A percentile compares a stretch with the other conserved stretches of the same genome.
phyloP scores from a whole-genome alignment of 1,284 basidiomycete species.

The Xerocomus minutiporus region DNA sequence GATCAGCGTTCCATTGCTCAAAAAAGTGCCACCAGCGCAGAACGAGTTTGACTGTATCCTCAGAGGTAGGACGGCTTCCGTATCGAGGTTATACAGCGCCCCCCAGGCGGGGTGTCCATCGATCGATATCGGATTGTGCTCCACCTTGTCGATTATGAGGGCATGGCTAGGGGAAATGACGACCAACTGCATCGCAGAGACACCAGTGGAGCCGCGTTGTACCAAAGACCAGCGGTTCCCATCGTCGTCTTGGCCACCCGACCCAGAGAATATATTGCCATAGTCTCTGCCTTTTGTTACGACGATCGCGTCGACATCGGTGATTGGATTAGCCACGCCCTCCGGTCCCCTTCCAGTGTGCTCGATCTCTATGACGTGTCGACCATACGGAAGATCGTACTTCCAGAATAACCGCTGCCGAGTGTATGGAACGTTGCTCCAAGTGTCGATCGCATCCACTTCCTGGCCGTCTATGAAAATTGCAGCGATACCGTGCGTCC shows the following conservation, averaged over 20 bases:
- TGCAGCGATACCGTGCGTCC: slow-evolving; percentile 48
- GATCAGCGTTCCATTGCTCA: slow-evolving; percentile 70
- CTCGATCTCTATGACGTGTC: slow-evolving; percentile 61
- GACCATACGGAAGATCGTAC: slow-evolving; percentile 47
- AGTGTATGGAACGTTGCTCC: slow-evolving; percentile 37
- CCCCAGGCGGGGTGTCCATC: slow-evolving; percentile 77
- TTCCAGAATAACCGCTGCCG: slow-evolving; percentile 67
- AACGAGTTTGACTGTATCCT: slow-evolving; percentile 78
- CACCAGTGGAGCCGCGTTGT: slow-evolving; percentile 69
- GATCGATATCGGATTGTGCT: slow-evolving; percentile 73
- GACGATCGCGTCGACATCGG: slow-evolving; percentile 65
- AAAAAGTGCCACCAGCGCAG: slow-evolving; percentile 78
- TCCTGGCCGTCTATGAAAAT: slow-evolving; percentile 57
- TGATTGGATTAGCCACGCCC: slow-evolving; percentile 33
- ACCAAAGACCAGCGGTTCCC: slow-evolving; percentile 42
- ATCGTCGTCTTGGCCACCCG: background rate
- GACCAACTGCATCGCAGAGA: slow-evolving; percentile 75
- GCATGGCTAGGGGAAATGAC: slow-evolving; percentile 69
- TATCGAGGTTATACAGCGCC: slow-evolving; percentile 64
- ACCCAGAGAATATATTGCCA: background rate
- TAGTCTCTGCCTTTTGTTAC: slow-evolving; percentile 43
- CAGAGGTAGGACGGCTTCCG: slow-evolving; percentile 59
- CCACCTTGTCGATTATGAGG: slow-evolving; percentile 77
- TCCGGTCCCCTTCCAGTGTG: slow-evolving; percentile 46
- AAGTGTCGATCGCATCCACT: slow-evolving; percentile 44